A percentile compares a stretch with the other conserved stretches of the same genome.
Evolutionary conservation across 768 basidiomycete species (phyloP).

Genomic region (Strobilomyces confusus): DNA sequence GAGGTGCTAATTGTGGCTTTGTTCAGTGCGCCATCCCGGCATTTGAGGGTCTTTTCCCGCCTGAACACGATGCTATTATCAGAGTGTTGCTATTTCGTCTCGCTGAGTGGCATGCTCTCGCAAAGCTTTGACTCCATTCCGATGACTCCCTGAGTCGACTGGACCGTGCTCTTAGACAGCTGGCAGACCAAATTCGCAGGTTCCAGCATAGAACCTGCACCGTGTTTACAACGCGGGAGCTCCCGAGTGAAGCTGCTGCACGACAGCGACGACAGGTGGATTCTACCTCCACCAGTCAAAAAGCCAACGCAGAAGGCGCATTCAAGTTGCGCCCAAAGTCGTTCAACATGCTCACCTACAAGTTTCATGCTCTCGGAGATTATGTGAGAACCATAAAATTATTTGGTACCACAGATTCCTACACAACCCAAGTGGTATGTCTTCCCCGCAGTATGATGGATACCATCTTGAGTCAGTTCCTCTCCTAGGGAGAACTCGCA

Average conservation of each 20-base stretch:
- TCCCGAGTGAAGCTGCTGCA: neutral
- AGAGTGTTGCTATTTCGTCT: constrained; percentile 20
- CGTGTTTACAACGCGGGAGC: neutral
- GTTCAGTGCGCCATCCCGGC: constrained; percentile 30
- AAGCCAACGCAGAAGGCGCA: neutral
- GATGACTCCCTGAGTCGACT: neutral
- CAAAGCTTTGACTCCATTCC: neutral
- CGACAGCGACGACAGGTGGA: neutral
- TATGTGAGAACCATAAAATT: neutral
- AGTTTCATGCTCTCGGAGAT: neutral
- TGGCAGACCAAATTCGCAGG: neutral
- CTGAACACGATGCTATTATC: constrained; percentile 20
- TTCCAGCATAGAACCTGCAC: neutral
- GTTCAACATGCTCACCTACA: neutral
- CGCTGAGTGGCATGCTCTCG: constrained; percentile 5
- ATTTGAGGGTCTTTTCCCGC: constrained; percentile 30
- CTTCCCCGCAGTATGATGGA: no score
- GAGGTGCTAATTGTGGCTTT: no score
- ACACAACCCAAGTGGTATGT: neutral
- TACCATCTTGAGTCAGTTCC: no score
- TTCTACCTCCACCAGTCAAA: neutral
- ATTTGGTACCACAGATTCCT: neutral
- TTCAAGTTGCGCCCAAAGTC: neutral
- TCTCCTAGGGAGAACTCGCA: no score
- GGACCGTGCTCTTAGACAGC: neutral